Percentiles rank a stretch among this genome's conserved stretches.
Evolutionary conservation across 345 rosid species (phyloP).

Genomic region (Odontarrhena argentea): DNA sequence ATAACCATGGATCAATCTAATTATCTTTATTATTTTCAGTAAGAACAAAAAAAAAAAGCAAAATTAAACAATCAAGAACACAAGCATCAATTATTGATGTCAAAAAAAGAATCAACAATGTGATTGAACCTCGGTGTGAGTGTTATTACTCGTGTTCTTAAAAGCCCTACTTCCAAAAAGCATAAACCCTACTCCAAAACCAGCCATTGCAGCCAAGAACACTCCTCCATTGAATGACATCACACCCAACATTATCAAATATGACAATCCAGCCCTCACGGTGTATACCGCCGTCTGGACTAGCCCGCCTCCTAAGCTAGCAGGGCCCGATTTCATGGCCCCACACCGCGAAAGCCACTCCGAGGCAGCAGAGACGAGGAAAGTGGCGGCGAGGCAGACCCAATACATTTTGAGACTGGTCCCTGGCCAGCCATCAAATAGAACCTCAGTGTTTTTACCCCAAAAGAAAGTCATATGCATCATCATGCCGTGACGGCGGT

Average conservation of each 20-base stretch:
- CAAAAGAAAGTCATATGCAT: slow-evolving; percentile 62
- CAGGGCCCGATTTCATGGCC: slow-evolving; percentile 53
- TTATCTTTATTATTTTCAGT: background rate
- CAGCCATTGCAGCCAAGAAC: slow-evolving; percentile 67
- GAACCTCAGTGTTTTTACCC: slow-evolving; percentile 63
- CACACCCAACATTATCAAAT: slow-evolving; percentile 75
- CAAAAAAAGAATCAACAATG: slow-evolving; percentile 31
- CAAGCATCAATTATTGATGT: background rate
- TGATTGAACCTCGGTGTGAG: slow-evolving; percentile 34
- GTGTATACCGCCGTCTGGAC: slow-evolving; percentile 50
- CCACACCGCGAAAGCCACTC: slow-evolving; percentile 54
- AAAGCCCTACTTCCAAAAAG: slow-evolving; percentile 58
- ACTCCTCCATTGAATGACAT: slow-evolving; percentile 85
- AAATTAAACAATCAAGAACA: background rate
- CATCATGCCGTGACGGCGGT: slow-evolving; percentile 37
- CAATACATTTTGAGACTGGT: slow-evolving; percentile 63
- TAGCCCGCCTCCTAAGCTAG: slow-evolving; percentile 52
- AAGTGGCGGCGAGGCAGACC: slow-evolving; percentile 53
- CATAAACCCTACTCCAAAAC: slow-evolving; percentile 71
- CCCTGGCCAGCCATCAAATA: slow-evolving; percentile 83
- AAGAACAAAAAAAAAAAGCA: background rate
- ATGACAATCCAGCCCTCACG: slow-evolving; percentile 56
- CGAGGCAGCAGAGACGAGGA: slow-evolving; percentile 49
- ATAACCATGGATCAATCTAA: too few relatives aligned
- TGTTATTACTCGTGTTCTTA: slow-evolving; percentile 27